Base-by-base conservation (phyloP, 768 basidiomycete genomes). In the Holtermannia corniformis region DNA sequence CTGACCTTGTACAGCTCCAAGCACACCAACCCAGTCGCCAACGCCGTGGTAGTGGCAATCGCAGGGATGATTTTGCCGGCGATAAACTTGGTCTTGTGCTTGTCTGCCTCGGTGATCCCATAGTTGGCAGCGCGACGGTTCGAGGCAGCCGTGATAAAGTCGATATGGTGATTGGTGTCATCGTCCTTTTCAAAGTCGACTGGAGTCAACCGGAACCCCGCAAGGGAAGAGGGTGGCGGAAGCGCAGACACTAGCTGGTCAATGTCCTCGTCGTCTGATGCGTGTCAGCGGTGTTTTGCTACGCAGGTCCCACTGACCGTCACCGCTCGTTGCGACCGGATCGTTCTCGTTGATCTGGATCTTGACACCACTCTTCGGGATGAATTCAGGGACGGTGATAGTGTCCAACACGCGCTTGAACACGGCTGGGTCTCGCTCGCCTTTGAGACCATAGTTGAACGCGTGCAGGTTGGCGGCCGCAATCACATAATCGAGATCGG, bases 121-220 rank as follows among this genome's bases (percentile, higher is more conserved):
- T 99, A 99, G 75, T 97, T 97, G 76, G 82, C 80, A 4, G 95
- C 95, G 28, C 95, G 87, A 50, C 96, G 78, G 76, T 99, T 97
- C 47, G 90, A 95, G 5, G 93, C 87, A 5, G 95, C 87, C 28
- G 92, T 96, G 74, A 99, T 93, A 75, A 97, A 96, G 75, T 93
- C 95, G 68, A 99, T 96, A 74, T 99, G 95, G 74, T 87, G 82
- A 74, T 99, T 99, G 47, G 85, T 81, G 68, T 99, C 95, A 63
- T 97, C 93, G 66, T 99, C 95, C 76, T 99, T 99, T 78, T 99
- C 95, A 60, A 99, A 99, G 65, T 95, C 91, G 47, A 92, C 93
- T 2, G 93, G 88, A 48, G 78, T 86, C 45, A 99, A 80, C 50
- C 95, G 85, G 76, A 92, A 99, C n/a, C 95, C 95, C 47, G 85